Conservation (phyloP, 2,329 filamentous ascomycete genomes). For the Hymenoscyphus linearis region DNA sequence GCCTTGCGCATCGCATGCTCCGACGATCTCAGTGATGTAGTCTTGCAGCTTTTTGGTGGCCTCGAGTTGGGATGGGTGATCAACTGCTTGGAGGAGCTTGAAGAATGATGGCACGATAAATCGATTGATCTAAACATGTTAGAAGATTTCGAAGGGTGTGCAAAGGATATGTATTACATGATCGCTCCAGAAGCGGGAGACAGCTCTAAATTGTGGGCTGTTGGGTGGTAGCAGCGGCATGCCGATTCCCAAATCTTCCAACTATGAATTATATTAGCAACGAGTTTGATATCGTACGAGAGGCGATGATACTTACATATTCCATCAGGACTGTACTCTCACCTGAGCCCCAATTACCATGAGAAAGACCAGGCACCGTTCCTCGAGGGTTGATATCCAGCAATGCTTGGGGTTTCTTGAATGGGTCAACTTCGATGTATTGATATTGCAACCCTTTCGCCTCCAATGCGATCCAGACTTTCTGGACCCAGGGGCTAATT, state of each 20-base stretch:
- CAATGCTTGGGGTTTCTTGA: constrained; percentile 64
- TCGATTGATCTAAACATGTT: constrained; percentile 59
- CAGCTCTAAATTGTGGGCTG: constrained; percentile 62
- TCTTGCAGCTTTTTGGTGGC: constrained; percentile 57
- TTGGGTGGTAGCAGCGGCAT: constrained; percentile 58
- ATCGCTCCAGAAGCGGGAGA: constrained; percentile 74
- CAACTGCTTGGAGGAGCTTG: constrained; percentile 61
- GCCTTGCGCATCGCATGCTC: constrained; percentile 31
- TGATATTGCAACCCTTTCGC: constrained; percentile 74
- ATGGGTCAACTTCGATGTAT: constrained; percentile 81
- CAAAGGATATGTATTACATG: constrained; percentile 49
- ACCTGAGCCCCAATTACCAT: constrained; percentile 76
- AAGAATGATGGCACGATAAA: constrained; percentile 74
- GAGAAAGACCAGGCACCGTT: constrained; percentile 68
- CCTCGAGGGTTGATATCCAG: constrained; percentile 73
- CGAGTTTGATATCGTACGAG: background rate
- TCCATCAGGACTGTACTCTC: constrained; percentile 80
- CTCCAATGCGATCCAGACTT: constrained; percentile 85
- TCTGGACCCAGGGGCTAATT: constrained; percentile 69
- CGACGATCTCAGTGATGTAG: constrained; percentile 49
- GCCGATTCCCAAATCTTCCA: constrained; percentile 66
- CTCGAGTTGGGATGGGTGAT: constrained; percentile 51
- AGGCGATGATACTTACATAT: constrained; percentile 54
- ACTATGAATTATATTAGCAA: constrained; percentile 36
- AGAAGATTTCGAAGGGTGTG: background rate